Evolutionary conservation across 108 stramenopile genomes (phyloP).

Genomic region (Chaetoceros muelleri): DNA sequence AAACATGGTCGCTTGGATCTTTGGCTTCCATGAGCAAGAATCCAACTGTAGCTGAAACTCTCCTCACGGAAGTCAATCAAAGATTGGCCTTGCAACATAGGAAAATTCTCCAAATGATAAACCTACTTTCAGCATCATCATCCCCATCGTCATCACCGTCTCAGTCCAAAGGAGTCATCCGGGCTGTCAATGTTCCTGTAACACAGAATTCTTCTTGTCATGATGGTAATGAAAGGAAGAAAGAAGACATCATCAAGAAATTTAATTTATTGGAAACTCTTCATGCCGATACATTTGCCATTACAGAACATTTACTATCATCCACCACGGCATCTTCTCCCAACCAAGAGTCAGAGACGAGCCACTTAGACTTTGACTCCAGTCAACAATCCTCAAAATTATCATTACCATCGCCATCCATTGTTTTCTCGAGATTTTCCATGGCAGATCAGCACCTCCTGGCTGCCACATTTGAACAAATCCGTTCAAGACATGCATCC

Average conservation of each 20-base stretch:
- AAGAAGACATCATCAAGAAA: background rate
- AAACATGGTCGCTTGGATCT: no score
- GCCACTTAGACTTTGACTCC: no score
- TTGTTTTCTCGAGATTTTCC: slow-evolving; percentile 7
- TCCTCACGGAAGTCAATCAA: background rate
- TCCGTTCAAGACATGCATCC: slow-evolving; percentile 53
- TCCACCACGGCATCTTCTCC: slow-evolving; percentile 25
- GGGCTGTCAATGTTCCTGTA: background rate
- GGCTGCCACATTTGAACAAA: slow-evolving; percentile 32
- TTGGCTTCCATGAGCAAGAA: no score
- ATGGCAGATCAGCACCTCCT: slow-evolving; percentile 18
- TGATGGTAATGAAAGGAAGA: background rate
- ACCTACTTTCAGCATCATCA: background rate
- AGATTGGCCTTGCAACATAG: background rate
- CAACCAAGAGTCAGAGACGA: slow-evolving; percentile 10
- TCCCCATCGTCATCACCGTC: background rate
- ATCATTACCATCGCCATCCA: slow-evolving; percentile 5
- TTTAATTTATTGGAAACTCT: slow-evolving; percentile 3
- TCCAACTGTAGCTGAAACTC: background rate
- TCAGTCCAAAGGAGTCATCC: background rate
- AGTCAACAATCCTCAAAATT: no score
- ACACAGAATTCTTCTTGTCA: background rate
- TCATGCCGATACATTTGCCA: slow-evolving; percentile 12
- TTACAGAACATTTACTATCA: slow-evolving; percentile 16
- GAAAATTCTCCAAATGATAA: background rate